Conservation (phyloP, 2,329 filamentous ascomycete species). For the Fusarium solani-melongenae region DNA sequence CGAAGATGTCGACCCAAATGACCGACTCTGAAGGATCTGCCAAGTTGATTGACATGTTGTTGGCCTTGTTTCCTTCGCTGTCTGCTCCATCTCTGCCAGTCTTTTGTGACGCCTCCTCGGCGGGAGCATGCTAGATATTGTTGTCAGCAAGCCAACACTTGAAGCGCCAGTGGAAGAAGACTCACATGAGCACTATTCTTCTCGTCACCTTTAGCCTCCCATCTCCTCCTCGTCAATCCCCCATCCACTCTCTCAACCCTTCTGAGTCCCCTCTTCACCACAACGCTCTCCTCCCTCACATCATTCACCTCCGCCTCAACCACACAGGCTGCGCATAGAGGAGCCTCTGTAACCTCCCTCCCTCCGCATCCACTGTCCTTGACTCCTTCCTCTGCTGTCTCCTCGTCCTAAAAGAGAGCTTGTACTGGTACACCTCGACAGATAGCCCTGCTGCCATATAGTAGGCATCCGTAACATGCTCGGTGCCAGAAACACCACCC, state of each 20-base stretch:
- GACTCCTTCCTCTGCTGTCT: neutral
- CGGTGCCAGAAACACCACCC: slow-evolving; percentile 71
- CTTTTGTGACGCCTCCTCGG: slow-evolving; percentile 1
- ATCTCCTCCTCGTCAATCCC: slow-evolving; percentile 58
- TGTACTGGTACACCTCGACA: slow-evolving; percentile 49
- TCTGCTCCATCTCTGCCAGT: slow-evolving; percentile 8
- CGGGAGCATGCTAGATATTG: neutral
- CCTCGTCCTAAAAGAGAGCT: slow-evolving; percentile 47
- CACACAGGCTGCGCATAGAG: slow-evolving; percentile 61
- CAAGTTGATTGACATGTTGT: slow-evolving; percentile 23
- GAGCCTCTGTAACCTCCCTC: slow-evolving; percentile 59
- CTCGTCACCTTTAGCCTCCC: slow-evolving; percentile 49
- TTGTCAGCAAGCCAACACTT: neutral
- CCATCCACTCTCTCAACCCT: slow-evolving; percentile 58
- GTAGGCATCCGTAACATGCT: slow-evolving; percentile 65
- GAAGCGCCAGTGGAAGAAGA: neutral
- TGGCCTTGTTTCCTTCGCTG: slow-evolving; percentile 5
- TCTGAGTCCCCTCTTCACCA: slow-evolving; percentile 56
- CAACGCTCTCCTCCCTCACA: slow-evolving; percentile 44
- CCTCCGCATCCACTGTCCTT: slow-evolving; percentile 16
- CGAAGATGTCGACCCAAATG: slow-evolving; percentile 62
- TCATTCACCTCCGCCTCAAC: slow-evolving; percentile 53
- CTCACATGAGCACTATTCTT: slow-evolving; percentile 18
- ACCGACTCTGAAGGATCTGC: slow-evolving; percentile 45
- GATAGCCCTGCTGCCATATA: slow-evolving; percentile 58